Evolutionary conservation across 768 basidiomycete species (phyloP), one percentile per base, ranked within the genome.

Genomic region (Galerina sulciceps): DNA sequence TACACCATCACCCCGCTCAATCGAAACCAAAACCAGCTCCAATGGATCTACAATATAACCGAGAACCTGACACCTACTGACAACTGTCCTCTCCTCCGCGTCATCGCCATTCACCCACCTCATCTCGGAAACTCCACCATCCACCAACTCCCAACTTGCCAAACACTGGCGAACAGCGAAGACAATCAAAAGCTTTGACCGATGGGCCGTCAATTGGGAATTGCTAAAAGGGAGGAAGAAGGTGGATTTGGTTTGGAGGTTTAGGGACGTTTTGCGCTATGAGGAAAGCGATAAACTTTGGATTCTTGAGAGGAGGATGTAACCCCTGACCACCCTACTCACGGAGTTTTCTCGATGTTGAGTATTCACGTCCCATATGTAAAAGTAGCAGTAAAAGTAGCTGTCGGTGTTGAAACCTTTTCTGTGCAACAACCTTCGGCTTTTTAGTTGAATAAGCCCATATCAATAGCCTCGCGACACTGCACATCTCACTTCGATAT

Each of bases 1-100:
- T 69, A 31, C 26, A 31, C 26, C 26, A 76, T 51, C 48, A 67
- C 4, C 58, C 61, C 15, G 55, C 41, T 36, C 63, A 38, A 50
- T 54, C 66, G 20, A 47, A 59, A 48, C 52, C 52, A 35, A 44
- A 60, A 11, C 37, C 22, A n/a, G n/a, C n/a, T n/a, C n/a, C n/a
- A 65, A 31, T 93, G 91, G 89, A 78, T 73, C 37, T 96, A 95
- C 75, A 85, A 93, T 74, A 96, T 94, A 77, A 89, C 91, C 0
- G 95, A 97, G 71, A 73, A 78, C 31, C 71, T 91, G 36, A 73
- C 80, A 0, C 66, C 79, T 1, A 48, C 57, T n/a, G n/a, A n/a
- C n/a, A n/a, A n/a, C n/a, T 1, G 67, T 74, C 11, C 75, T 87
- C 53, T 76, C 82, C 3, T 65, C 67, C 0, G 63, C 73, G 18